Base-by-base conservation (phyloP, 192 early-diverging fungal species). In the Funneliformis geosporum region DNA sequence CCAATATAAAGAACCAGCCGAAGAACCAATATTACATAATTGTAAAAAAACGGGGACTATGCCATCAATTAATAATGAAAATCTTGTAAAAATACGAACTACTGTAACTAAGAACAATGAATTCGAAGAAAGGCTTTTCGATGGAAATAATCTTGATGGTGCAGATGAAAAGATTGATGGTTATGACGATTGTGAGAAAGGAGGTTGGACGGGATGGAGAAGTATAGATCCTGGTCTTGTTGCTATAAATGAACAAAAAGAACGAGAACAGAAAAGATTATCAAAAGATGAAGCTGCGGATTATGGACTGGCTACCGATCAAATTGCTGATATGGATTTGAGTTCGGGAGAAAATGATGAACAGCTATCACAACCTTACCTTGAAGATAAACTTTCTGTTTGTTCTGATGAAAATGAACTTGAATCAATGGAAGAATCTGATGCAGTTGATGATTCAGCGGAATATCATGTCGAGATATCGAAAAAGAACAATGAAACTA, bases 181-280 rank as follows among this genome's bases (percentile, higher is more conserved):
- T 39, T 33, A 40, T 46, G 69, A 7, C 23, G 33, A 25, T 62
- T 44, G 62, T 62, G 75, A 76, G 39, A 60, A 46, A 64, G 75
- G 75, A 40, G 75, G 75, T 27, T 76, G 75, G 75, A 62, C 75
- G 21, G 75, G 75, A 1, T 76, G 75, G 75, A 25, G 60, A 11
- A 76, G 75, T 28, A 60, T 76, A 39, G 75, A 75, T 10, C 42
- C 18, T 18, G 60, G 60, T 59, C 9, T 11, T 33, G 18, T 59
- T 61, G 60, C 27, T 23, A 21, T 44, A 40, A 38, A 39, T 46
- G 69, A 40, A 43, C n/a, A 40, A 64, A 43, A 60, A 42, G 55
- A 27, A 43, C 46, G 18, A 55, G 50, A 38, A 14, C 42, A 59
- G 5, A 38, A 14, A n/a, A 46, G 25, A 18, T 25, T 65, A 59